phyloP scores from a whole-genome alignment of 306 rosid genomes.

The Pueraria montana region DNA sequence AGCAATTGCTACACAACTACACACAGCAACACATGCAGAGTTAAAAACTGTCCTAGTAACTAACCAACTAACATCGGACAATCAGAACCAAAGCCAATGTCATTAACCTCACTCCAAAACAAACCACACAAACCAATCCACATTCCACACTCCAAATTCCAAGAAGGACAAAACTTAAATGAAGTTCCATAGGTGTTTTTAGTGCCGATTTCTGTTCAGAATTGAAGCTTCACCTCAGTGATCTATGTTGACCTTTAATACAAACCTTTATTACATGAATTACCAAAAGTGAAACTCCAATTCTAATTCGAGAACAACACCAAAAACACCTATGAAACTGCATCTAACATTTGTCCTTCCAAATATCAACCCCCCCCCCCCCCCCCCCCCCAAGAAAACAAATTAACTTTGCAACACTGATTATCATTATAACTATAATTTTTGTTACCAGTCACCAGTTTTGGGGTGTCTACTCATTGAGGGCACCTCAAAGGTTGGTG shows the following conservation, averaged over 20 bases:
- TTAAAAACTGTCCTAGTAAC: slow-evolving; percentile 4
- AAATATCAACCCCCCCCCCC: neutral
- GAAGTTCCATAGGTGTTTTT: neutral
- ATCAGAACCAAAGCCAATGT: slow-evolving; percentile 37
- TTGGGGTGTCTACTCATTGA: slow-evolving; percentile 96
- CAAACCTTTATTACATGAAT: neutral
- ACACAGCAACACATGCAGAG: slow-evolving; percentile 27
- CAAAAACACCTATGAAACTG: neutral
- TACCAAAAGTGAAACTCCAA: neutral
- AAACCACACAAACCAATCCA: slow-evolving; percentile 42
- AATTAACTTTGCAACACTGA: neutral
- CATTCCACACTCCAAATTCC: slow-evolving; percentile 43
- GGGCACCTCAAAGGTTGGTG: slow-evolving; percentile 96
- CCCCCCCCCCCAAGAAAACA: neutral
- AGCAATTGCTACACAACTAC: slow-evolving; percentile 13
- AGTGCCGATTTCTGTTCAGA: neutral
- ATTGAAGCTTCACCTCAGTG: neutral
- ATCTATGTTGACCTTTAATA: neutral
- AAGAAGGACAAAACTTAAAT: neutral
- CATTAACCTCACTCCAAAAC: slow-evolving; percentile 22
- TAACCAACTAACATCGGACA: slow-evolving; percentile 4
- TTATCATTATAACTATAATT: neutral
- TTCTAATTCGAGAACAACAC: neutral
- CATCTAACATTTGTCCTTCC: neutral
- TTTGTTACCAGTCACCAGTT: slow-evolving; percentile 91